Conservation (phyloP, 2,329 filamentous ascomycete genomes). For the Colletotrichum salicis region DNA sequence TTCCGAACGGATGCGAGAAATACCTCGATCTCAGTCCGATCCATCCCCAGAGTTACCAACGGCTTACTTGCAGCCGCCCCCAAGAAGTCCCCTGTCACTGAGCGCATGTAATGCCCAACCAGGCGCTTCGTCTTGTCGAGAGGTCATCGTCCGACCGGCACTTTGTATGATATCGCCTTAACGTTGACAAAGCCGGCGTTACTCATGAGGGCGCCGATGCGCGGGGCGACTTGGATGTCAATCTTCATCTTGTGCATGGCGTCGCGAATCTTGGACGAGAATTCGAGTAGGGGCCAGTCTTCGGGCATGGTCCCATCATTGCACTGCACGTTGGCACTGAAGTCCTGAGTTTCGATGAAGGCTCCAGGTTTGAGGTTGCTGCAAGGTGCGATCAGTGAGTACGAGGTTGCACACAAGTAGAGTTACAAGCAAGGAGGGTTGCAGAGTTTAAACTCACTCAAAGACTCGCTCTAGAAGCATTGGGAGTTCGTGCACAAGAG, state of each 20-base stretch:
- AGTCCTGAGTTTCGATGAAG: constrained; percentile 59
- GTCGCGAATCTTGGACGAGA: neutral
- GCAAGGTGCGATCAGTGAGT: constrained; percentile 35
- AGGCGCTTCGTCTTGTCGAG: neutral
- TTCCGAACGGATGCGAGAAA: neutral
- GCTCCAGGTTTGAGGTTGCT: constrained; percentile 51
- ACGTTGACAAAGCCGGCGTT: constrained; percentile 2
- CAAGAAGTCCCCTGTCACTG: neutral
- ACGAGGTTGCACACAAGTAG: neutral
- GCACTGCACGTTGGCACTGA: constrained; percentile 49
- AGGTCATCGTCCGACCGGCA: neutral
- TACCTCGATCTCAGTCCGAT: neutral
- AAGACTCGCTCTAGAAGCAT: neutral
- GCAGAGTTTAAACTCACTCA: neutral
- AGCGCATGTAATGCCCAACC: neutral
- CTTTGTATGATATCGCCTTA: neutral
- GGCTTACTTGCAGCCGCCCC: neutral
- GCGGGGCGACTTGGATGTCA: neutral
- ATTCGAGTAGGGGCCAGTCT: constrained; percentile 6
- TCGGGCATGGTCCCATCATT: constrained; percentile 47
- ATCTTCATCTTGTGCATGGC: neutral
- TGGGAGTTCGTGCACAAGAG: neutral
- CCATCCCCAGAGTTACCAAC: neutral
- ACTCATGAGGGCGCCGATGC: neutral
- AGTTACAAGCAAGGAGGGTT: constrained; percentile 6